A percentile compares a stretch with the other conserved stretches of the same genome.
Evolutionary conservation across 2,329 filamentous ascomycete genomes (phyloP).

Genomic region (Aspergillus sp.): DNA sequence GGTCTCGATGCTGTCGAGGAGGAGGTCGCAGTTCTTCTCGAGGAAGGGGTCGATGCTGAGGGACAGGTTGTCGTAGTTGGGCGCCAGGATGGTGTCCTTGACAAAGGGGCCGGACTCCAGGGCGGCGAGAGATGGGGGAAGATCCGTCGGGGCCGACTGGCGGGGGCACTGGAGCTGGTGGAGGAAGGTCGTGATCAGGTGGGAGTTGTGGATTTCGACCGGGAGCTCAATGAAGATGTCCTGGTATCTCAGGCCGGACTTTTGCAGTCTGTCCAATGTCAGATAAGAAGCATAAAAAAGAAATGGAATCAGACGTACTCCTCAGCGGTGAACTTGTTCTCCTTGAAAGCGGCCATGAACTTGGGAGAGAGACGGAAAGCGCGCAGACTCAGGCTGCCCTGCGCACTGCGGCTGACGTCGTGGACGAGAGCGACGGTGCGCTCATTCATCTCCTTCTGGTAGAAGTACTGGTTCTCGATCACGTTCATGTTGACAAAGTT

Average conservation of each 20-base stretch:
- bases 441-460: slow-evolving; percentile 89
- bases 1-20: slow-evolving; percentile 93
- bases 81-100: slow-evolving; percentile 67
- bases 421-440: slow-evolving; percentile 85
- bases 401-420: slow-evolving; percentile 91
- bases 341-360: slow-evolving; percentile 91
- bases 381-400: slow-evolving; percentile 83
- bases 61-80: slow-evolving; percentile 85
- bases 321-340: slow-evolving; percentile 96
- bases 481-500: slow-evolving; percentile 95
- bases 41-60: slow-evolving; percentile 96
- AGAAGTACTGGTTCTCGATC: slow-evolving; percentile 97
- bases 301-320: slow-evolving; percentile 59
- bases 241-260: slow-evolving; percentile 88
- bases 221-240: slow-evolving; percentile 92
- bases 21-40: slow-evolving; percentile 94
- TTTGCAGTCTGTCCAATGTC: slow-evolving; percentile 69
- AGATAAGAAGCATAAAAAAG: not conserved
- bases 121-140: slow-evolving; percentile 75
- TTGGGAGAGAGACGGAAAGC: slow-evolving; percentile 84
- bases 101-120: slow-evolving; percentile 63
- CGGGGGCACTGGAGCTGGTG: slow-evolving; percentile 79
- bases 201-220: slow-evolving; percentile 89
- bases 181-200: slow-evolving; percentile 90
- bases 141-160: slow-evolving; percentile 64